Evolutionary conservation across 495 filamentous ascomycete genomes (phyloP).

Genomic region (Aspergillus cavernicola): DNA sequence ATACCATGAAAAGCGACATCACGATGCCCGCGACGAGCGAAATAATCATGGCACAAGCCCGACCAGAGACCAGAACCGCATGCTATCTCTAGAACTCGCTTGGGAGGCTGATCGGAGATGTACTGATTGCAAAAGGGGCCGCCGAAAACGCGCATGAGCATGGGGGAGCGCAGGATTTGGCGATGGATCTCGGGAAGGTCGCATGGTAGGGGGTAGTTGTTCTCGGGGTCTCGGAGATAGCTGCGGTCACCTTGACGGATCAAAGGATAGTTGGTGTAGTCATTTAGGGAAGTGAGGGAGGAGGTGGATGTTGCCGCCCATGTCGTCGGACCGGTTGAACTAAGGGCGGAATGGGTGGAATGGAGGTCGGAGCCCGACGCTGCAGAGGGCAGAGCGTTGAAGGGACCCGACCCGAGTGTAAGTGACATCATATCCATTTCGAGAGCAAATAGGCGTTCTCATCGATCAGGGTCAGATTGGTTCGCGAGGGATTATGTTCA

Average conservation of each 20-base stretch:
- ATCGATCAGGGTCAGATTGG: constrained; percentile 21
- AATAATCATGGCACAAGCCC: constrained; percentile 75
- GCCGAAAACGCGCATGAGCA: constrained; percentile 77
- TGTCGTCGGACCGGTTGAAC: constrained; percentile 27
- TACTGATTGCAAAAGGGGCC: constrained; percentile 71
- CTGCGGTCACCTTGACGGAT: constrained; percentile 70
- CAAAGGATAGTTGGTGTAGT: constrained; percentile 58
- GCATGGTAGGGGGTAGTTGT: constrained; percentile 80
- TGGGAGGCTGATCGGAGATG: constrained; percentile 61
- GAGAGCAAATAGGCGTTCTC: constrained; percentile 23
- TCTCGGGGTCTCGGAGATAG: constrained; percentile 71
- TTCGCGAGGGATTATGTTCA: constrained; percentile 26
- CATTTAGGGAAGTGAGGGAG: constrained; percentile 35
- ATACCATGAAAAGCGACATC: constrained; percentile 75
- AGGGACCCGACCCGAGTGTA: constrained; percentile 23
- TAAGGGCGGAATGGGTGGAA: constrained; percentile 37
- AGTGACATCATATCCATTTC: constrained; percentile 36
- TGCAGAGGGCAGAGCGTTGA: constrained; percentile 19
- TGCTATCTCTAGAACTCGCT: constrained; percentile 77
- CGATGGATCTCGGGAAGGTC: constrained; percentile 85
- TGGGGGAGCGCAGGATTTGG: constrained; percentile 78
- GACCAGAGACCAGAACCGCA: constrained; percentile 92
- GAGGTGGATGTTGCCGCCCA: constrained; percentile 39
- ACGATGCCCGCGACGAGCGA: constrained; percentile 56
- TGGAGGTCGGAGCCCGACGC: constrained; percentile 39